Base-by-base conservation (phyloP, 306 rosid genomes). In the Alnus glutinosa region DNA sequence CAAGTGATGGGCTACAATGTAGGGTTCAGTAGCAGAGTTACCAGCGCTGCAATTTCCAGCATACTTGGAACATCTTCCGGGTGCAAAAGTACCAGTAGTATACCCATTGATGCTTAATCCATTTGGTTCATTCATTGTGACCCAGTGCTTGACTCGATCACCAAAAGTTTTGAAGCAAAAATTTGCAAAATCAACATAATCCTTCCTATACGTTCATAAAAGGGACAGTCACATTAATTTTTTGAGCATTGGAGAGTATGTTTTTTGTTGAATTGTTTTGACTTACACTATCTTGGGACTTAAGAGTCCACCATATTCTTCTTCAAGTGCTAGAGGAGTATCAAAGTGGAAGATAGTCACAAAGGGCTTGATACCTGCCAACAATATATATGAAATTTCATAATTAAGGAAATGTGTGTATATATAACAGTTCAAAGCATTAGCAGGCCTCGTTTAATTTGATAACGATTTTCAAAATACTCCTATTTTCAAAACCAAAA, bases 111-210 rank as follows among this genome's bases (percentile, higher is more conserved):
- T 39, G 28, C 74, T 44, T 2, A 15, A 78, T 9, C 79, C 64
- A 55, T 46, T 71, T 12, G 90, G 90, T 15, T 87, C 90, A 23
- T 87, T 87, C 11, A 87, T 3, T 3, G 88, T 87, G 3, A 76
- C 63, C 90, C 90, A 87, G 73, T 71, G 15, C 76, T 84, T 84
- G 7, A 87, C 81, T 8, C 88, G 84, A 36, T 87, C 84, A 0
- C 90, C 90, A 37, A 73, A 84, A 46, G 82, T 69, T 79, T 87
- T 87, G 73, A 87, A 87, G 55, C 86, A 81, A 19, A 84, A 76
- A 16, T 84, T 64, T 3, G 51, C 82, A 32, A 78, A 87, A 0
- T 73, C 86, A 34, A 49, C 63, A 47, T 32, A 87, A 74, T 87
- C 88, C 9, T 84, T 16, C 67, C 90, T 86, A 42, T 34, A 34